Base-by-base conservation (phyloP, 768 basidiomycete species). In the Tephrocybe sp. region DNA sequence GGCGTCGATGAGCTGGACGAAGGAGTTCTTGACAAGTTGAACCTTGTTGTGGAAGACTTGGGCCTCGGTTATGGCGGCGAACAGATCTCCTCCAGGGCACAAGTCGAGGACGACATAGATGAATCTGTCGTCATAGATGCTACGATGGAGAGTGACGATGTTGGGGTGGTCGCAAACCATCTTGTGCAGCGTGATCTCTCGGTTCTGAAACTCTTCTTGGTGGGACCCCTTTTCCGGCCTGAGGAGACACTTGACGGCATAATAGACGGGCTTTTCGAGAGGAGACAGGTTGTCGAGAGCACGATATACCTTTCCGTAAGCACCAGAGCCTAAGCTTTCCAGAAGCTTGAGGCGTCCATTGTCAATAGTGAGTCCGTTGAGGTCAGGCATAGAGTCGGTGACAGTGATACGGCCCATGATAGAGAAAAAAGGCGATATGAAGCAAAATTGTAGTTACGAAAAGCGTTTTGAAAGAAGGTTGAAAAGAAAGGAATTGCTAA, bases 1-100 rank as follows among this genome's bases (percentile, higher is more conserved):
- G 1, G 87, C 87, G 55, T 91, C 87, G 44, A 94, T 69, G 42
- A 95, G 79, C 60, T 92, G 85, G n/a, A 89, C 54, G 66, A 90
- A 92, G 30, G 83, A 77, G 25, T 66, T 63, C 62, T 79, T 85
- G 71, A 92, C 80, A 53, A 86, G 76, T 4, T 65, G 63, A 52
- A 80, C 79, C 54, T 89, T 78, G 36, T 79, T 75, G 39, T 76
- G 68, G 61, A 82, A 89, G 32, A 75, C 54, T 26, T 66, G 69
- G 25, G 68, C 63, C 47, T 78, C 72, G 53, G 81, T 85, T 66
- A 91, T 87, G n/a, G 82, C 83, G 47, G 67, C 74, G 59, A 87
- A 89, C 40, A 93, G 66, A 64, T 92, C 89, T 3, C 87, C 85
- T 39, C 78, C 80, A 12, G 64, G 42, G 52, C 75, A 80, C 27